Evolutionary conservation across 805 yeast genomes (phyloP), one percentile per base, ranked within the genome.

Genomic region (Kockiozyma suomiensis): DNA sequence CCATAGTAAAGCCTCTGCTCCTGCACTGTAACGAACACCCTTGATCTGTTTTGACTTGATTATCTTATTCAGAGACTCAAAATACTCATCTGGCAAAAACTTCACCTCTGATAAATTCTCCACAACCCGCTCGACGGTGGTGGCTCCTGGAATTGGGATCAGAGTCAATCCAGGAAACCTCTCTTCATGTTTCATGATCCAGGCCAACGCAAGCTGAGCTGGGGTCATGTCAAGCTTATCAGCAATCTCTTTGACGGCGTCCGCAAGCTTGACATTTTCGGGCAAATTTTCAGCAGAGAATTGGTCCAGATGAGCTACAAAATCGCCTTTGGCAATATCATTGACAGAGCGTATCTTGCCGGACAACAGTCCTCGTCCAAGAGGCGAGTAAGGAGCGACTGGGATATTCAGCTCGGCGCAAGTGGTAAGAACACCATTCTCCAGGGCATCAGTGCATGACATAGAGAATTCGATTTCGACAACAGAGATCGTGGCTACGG

Each of bases 401-500:
- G 96, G 87, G 56, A 91, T 81, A 13, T 77, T 77, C 33, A 79
- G 73, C 60, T 85, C 83, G 15, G 82, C 80, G 64, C 87, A 82
- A 5, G 81, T 79, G 2, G 79, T 81, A 62, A 85, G 82, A 23
- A 87, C 79, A 1, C 93, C 96, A 70, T 87, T 83, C 1, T 71
- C 61, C 37, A 82, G 68, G 35, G 87, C 81, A 17, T 87, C 88
- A 45, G 82, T 80, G n/a, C 84, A 73, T 75, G 85, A 82, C 61
- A 91, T 69, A 1, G 96, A 88, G 61, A 85, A 81, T 73, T 91
- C 97, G 46, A 87, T 79, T 75, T 91, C 97, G 49, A 87, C 89
- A 66, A 83, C 83, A 1, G 82, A 78, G 56, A 90, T 79, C 41
- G 85, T 85, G 43, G 73, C 70, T 2, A 82, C 81, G 38, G 77